Percentiles rank a stretch among this genome's conserved stretches.
phyloP scores from a whole-genome alignment of 176 grass and related monocot species.

The Lolium perenne region DNA sequence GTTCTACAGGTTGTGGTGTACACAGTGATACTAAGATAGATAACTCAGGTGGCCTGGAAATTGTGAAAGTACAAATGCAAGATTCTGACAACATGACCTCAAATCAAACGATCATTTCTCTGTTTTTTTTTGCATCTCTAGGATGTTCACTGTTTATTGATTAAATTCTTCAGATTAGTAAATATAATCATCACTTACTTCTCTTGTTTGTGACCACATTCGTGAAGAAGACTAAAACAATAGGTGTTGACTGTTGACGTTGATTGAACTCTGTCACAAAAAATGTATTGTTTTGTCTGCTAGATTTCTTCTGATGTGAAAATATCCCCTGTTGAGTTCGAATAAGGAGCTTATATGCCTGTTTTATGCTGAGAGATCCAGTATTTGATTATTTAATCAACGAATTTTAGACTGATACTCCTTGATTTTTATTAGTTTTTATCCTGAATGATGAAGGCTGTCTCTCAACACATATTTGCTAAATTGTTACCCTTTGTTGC shows the following conservation, averaged over 20 bases:
- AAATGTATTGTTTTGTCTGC: slow-evolving; percentile 22
- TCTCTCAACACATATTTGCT: neutral
- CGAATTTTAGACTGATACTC: too few species aligned
- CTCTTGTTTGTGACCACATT: slow-evolving; percentile 33
- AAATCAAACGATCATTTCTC: slow-evolving; percentile 49
- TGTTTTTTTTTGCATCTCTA: slow-evolving; percentile 28
- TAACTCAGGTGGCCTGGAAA: slow-evolving; percentile 43
- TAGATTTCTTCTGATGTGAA: slow-evolving; percentile 25
- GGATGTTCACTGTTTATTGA: slow-evolving; percentile 28
- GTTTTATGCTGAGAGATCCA: too few species aligned
- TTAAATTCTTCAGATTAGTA: neutral
- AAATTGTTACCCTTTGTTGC: slow-evolving; percentile 10
- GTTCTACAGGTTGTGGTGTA: slow-evolving; percentile 21
- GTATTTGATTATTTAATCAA: too few species aligned
- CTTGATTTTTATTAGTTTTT: slow-evolving; percentile 5
- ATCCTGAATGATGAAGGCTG: neutral
- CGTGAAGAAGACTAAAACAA: slow-evolving; percentile 10
- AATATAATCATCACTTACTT: slow-evolving; percentile 13
- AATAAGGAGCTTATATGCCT: too few species aligned
- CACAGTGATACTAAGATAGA: slow-evolving; percentile 1
- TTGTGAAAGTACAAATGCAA: slow-evolving; percentile 51
- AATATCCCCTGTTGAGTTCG: slow-evolving; percentile 1
- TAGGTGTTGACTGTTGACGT: neutral
- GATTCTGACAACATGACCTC: slow-evolving; percentile 38
- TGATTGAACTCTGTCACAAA: neutral